phyloP scores from a whole-genome alignment of 257 asterid genomes.

The Solanum infundibuliforme region DNA sequence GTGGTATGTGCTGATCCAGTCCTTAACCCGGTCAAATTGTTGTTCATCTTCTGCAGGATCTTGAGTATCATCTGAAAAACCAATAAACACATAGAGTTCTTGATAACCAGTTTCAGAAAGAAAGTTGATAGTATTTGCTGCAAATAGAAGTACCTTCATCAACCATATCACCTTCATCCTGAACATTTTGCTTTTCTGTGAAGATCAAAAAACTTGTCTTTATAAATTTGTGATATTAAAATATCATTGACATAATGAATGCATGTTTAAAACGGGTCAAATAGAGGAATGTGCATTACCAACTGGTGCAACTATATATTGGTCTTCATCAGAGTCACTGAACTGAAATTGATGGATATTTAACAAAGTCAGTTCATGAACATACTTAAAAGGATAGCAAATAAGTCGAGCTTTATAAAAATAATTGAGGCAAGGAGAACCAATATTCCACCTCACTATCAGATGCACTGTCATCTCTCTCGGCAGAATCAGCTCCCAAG shows the following conservation, averaged over 20 bases:
- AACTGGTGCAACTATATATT: constrained; percentile 52
- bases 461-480: constrained; percentile 41
- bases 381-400: background rate
- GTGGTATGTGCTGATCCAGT: constrained; percentile 71
- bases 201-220: background rate
- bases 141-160: constrained; percentile 43
- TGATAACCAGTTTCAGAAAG: background rate
- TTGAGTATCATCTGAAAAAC: constrained; percentile 64
- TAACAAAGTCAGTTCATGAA: background rate
- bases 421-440: background rate
- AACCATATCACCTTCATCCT: constrained; percentile 30
- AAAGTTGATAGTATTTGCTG: background rate
- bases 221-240: constrained; percentile 3
- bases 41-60: constrained; percentile 80
- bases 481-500: constrained; percentile 60
- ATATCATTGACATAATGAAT: background rate
- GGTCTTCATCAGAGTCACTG: constrained; percentile 67
- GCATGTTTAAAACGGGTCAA: background rate
- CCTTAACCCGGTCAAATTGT: constrained; percentile 58
- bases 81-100: constrained; percentile 4
- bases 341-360: constrained; percentile 33
- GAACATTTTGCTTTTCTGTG: constrained; percentile 39
- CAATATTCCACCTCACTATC: constrained; percentile 64
- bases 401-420: background rate
- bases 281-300: constrained; percentile 25